Evolutionary conservation across 1,284 basidiomycete species (phyloP), one percentile per base, ranked within the genome.

Genomic region (Fomitopsis schrenkii): DNA sequence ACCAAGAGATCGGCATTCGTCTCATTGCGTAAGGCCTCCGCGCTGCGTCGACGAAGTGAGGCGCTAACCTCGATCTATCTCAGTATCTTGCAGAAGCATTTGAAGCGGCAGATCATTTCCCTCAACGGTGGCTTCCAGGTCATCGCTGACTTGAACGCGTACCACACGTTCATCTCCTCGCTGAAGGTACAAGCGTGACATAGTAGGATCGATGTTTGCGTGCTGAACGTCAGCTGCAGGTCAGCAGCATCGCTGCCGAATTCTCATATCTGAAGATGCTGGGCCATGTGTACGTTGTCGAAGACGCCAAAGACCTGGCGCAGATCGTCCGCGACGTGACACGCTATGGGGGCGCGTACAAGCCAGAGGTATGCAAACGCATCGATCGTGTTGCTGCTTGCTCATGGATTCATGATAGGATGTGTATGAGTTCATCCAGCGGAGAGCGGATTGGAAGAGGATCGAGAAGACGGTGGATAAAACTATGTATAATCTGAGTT

Each of bases 211-310:
- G 30, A 30, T 17, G 1, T n/a, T 3, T 8, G 10, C 50, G 7
- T 33, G 17, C 50, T 53, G 14, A 53, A 9, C 10, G 40, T 33
- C 17, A 22, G 12, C 36, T 33, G 15, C 22, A 54, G 55, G 65
- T 60, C 2, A 79, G 85, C 22, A 76, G 79, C 28, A 88, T 98
- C 22, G 88, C 88, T 0, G 81, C 88, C 0, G 94, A 97, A 66
- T 98, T 98, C 69, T 89, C 94, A 15, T 90, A 95, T 67, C 82
- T 99, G 60, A 98, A 97, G 75, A 96, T 98, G 93, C 80, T 98
- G 7, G 96, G 95, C 0, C 95, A 97, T 70, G 92, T 98, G 8
- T 99, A 90, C 73, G 94, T 98, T 55, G 91, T 93, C 7, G 88
- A 91, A 66, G 94, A 96, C 64, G 94, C 94, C 0, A 96, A 95